These are phyloP conservation scores for Lathyrus tuberosus DNA, from an alignment of 306 rosid genomes.

Conservation along the genomic window DNA sequence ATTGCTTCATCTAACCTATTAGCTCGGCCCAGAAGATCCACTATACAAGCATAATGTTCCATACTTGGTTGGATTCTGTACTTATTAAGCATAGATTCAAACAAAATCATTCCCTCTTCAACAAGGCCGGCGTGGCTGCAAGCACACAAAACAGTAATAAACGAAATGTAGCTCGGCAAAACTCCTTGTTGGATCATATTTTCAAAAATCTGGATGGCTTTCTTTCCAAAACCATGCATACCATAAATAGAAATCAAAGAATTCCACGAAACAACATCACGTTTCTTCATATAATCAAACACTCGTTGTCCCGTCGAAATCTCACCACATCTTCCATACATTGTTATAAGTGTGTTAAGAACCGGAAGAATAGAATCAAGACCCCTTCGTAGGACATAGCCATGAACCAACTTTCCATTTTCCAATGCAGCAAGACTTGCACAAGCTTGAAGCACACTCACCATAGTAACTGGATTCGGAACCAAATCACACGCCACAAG, in stretches of 20 bases:
- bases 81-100: constrained; percentile 21
- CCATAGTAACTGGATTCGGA: constrained; percentile 96
- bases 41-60: constrained; percentile 57
- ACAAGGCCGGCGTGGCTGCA: constrained; percentile 71
- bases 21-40: constrained; percentile 94
- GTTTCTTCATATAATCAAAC: constrained; percentile 23
- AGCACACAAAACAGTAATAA: constrained; percentile 79
- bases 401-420: constrained; percentile 85
- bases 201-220: constrained; percentile 66
- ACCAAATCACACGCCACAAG: constrained; percentile 54
- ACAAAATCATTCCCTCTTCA: neutral
- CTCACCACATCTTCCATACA: constrained; percentile 91
- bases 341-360: constrained; percentile 70
- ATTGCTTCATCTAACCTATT: constrained; percentile 84
- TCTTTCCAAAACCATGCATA: constrained; percentile 78
- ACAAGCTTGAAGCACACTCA: constrained; percentile 91
- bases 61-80: constrained; percentile 17
- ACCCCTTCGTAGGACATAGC: constrained; percentile 82
- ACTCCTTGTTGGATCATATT: constrained; percentile 67
- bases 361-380: constrained; percentile 86
- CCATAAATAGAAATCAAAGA: constrained; percentile 74
- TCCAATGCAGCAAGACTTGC: constrained; percentile 77
- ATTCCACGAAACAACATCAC: constrained; percentile 11
- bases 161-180: constrained; percentile 74
- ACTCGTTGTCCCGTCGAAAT: constrained; percentile 59